Evolutionary conservation across 2,329 filamentous ascomycete genomes (phyloP).

Genomic region (Colletotrichum scovillei): DNA sequence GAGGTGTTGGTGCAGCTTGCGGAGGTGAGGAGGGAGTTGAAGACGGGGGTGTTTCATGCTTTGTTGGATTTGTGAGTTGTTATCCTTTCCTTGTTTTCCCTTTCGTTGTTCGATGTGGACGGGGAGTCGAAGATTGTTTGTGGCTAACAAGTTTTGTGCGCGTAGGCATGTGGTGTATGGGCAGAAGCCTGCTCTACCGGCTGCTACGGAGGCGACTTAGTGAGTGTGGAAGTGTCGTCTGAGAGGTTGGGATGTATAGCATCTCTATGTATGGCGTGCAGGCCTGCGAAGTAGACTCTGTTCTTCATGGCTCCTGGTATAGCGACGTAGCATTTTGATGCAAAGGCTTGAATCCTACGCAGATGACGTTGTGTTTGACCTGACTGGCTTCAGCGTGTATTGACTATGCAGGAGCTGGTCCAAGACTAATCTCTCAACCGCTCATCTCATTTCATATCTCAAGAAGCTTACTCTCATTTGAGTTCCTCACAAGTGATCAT

Average conservation of each 20-base stretch:
- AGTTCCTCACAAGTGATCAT: background rate
- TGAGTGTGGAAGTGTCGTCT: background rate
- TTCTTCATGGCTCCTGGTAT: background rate
- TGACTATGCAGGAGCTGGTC: too few species aligned
- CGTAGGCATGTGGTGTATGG: constrained; percentile 35
- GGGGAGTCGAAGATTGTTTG: background rate
- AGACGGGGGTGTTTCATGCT: constrained; percentile 41
- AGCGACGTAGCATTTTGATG: background rate
- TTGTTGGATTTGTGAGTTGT: constrained; percentile 39
- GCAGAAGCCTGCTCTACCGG: constrained; percentile 17
- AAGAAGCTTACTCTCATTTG: too few species aligned
- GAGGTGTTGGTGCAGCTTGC: constrained; percentile 44
- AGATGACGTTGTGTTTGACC: background rate
- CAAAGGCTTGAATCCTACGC: background rate
- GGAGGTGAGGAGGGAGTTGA: constrained; percentile 43
- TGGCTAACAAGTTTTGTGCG: background rate
- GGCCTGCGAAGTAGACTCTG: background rate
- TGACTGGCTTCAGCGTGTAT: too few species aligned
- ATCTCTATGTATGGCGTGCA: background rate
- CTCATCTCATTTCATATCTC: too few species aligned
- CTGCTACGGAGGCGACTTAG: background rate
- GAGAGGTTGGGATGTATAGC: background rate
- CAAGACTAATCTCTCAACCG: too few species aligned
- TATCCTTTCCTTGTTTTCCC: too few species aligned
- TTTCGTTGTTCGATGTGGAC: background rate